A percentile compares a stretch with the other conserved stretches of the same genome.
phyloP scores from a whole-genome alignment of 441 rosid species.

The Gossypium schwendimanii region DNA sequence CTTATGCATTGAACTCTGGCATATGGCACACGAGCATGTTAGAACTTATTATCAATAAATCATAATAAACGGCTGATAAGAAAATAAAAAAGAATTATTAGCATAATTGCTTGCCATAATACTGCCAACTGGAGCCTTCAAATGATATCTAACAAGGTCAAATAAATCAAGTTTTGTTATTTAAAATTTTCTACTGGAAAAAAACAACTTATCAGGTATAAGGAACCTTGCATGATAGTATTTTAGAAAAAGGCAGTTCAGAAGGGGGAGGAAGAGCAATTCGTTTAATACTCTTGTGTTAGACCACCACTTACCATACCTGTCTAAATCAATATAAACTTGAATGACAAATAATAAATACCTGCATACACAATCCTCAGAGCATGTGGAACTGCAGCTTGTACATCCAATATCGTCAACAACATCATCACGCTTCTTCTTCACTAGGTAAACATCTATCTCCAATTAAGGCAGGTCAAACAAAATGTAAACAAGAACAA shows the following conservation, averaged over 20 bases:
- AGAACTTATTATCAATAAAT: not conserved
- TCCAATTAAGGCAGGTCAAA: constrained; percentile 35
- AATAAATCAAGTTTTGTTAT: not conserved
- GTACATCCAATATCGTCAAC: constrained; percentile 75
- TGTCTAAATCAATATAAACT: constrained; percentile 1
- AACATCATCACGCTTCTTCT: constrained; percentile 69
- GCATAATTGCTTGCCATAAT: not conserved
- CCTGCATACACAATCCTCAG: constrained; percentile 91
- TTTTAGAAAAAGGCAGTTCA: not conserved
- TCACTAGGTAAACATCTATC: constrained; percentile 76
- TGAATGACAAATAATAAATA: constrained; percentile 17
- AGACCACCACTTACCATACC: not conserved
- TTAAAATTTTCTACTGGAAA: not conserved
- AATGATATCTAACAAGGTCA: not conserved
- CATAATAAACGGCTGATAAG: not conserved
- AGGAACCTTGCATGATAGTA: not conserved
- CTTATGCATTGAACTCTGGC: constrained; percentile 80
- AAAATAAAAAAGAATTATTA: not conserved
- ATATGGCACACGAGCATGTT: not conserved
- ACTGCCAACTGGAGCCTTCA: not conserved
- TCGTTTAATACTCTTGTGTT: not conserved
- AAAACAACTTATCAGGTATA: not conserved
- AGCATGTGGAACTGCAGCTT: constrained; percentile 64
- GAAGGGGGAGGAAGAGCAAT: not conserved
- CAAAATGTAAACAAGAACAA: not conserved